These are phyloP conservation scores for Blastobotrys mokoenaii DNA, from an alignment of 805 yeast species.

Conservation along the genomic window DNA sequence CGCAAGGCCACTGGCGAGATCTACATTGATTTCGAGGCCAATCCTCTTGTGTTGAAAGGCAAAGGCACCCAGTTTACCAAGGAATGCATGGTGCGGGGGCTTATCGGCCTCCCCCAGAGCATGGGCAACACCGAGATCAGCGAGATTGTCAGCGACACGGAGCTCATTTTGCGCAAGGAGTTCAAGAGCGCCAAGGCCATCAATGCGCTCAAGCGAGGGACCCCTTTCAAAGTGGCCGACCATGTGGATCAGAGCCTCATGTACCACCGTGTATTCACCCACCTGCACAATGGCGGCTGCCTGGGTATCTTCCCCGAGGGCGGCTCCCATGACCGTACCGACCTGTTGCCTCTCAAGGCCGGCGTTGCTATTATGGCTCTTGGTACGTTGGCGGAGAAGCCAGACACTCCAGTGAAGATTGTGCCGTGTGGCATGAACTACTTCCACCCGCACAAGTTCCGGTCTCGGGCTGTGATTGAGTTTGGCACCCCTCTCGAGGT, in stretches of 20 bases:
- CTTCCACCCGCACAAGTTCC: slow-evolving; percentile 89
- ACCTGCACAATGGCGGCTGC: slow-evolving; percentile 69
- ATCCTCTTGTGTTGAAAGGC: slow-evolving; percentile 54
- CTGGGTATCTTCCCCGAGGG: slow-evolving; percentile 97
- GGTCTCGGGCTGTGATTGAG: slow-evolving; percentile 92
- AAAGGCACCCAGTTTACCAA: slow-evolving; percentile 55
- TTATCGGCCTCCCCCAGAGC: slow-evolving; percentile 68
- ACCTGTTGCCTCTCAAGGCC: slow-evolving; percentile 84
- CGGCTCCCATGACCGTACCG: slow-evolving; percentile 94
- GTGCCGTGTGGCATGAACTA: slow-evolving; percentile 98
- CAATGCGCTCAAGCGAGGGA: slow-evolving; percentile 42
- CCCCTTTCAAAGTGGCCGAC: slow-evolving; percentile 62
- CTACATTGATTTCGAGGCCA: slow-evolving; percentile 40
- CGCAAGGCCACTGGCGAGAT: slow-evolving; percentile 59
- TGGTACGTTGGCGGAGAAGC: slow-evolving; percentile 79
- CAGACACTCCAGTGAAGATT: slow-evolving; percentile 68
- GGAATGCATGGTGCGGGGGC: slow-evolving; percentile 56
- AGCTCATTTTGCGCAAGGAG: slow-evolving; percentile 58
- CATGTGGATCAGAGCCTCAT: slow-evolving; percentile 82
- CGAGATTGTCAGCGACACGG: slow-evolving; percentile 63
- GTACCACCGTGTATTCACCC: slow-evolving; percentile 76
- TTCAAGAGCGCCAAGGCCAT: slow-evolving; percentile 46
- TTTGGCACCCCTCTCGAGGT: slow-evolving; percentile 84
- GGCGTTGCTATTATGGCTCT: slow-evolving; percentile 98
- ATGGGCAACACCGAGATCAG: slow-evolving; percentile 68